Percentiles rank a stretch among this genome's conserved stretches.
These are phyloP conservation scores for Decorospora gaudefroyi DNA, from an alignment of 2,329 filamentous ascomycete genomes.

Conservation along the genomic window DNA sequence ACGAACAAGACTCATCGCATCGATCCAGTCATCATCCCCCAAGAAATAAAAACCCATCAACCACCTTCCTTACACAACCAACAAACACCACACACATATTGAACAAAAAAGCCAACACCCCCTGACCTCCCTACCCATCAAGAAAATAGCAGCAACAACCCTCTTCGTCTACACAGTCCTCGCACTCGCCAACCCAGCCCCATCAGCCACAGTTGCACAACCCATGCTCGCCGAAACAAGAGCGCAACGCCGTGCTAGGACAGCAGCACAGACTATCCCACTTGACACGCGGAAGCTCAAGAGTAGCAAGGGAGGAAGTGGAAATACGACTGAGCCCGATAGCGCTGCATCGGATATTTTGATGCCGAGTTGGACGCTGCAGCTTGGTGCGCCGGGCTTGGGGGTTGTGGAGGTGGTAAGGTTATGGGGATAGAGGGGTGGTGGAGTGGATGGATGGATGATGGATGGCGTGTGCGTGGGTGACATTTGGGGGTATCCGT, in stretches of 20 bases:
- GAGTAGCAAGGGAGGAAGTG: slow-evolving; percentile 6
- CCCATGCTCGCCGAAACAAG: slow-evolving; percentile 7
- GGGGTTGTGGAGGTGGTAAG: slow-evolving; percentile 31
- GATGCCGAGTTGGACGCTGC: slow-evolving; percentile 28
- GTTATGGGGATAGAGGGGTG: slow-evolving; percentile 24
- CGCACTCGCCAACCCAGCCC: slow-evolving; percentile 37
- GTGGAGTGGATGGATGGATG: not conserved
- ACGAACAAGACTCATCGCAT: not conserved
- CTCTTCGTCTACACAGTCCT: slow-evolving; percentile 33
- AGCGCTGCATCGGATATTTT: slow-evolving; percentile 27
- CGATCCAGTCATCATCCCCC: not conserved
- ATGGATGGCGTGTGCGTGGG: not conserved
- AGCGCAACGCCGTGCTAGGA: slow-evolving; percentile 9
- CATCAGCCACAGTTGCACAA: slow-evolving; percentile 19
- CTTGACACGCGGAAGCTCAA: slow-evolving; percentile 15
- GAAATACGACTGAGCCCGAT: slow-evolving; percentile 17
- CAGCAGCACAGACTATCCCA: slow-evolving; percentile 19
- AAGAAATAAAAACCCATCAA: not conserved
- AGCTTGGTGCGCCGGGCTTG: slow-evolving; percentile 34
- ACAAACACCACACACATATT: not conserved
- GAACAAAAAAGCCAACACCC: no score
- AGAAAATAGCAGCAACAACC: slow-evolving; percentile 34
- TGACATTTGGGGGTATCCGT: no score
- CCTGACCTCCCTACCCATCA: slow-evolving; percentile 14
- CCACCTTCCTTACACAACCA: not conserved